These are phyloP conservation scores for Tolypocladium pustulatum DNA, from an alignment of 2,329 filamentous ascomycete genomes.

Conservation along the genomic window DNA sequence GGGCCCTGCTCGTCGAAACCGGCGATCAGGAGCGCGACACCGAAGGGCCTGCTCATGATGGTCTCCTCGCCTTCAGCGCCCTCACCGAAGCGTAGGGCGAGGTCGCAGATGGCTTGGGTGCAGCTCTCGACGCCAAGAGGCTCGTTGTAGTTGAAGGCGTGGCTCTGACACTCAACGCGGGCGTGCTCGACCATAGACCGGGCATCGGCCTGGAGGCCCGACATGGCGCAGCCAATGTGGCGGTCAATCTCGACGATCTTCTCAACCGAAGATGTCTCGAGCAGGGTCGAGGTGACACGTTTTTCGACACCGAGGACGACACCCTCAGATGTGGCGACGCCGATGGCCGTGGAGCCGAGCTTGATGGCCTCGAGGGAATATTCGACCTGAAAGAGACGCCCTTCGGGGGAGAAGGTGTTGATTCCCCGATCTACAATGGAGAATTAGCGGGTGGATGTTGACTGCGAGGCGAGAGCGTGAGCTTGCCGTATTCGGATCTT, in stretches of 20 bases:
- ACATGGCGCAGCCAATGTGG: slow-evolving; percentile 99
- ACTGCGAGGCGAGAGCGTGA: slow-evolving; percentile 8
- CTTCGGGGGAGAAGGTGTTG: slow-evolving; percentile 99
- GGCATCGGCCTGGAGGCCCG: slow-evolving; percentile 91
- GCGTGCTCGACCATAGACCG: slow-evolving; percentile 98
- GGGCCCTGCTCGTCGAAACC: slow-evolving; percentile 96
- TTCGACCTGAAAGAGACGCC: slow-evolving; percentile 99
- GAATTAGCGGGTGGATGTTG: slow-evolving; percentile 8
- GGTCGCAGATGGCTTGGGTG: slow-evolving; percentile 96
- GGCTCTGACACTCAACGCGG: slow-evolving; percentile 92
- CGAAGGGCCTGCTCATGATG: slow-evolving; percentile 96
- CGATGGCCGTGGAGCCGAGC: slow-evolving; percentile 95
- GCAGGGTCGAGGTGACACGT: slow-evolving; percentile 92
- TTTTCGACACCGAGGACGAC: slow-evolving; percentile 98
- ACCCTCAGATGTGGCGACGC: slow-evolving; percentile 88
- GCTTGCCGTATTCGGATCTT: slow-evolving; percentile 97
- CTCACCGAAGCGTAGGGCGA: slow-evolving; percentile 93
- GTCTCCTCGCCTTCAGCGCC: slow-evolving; percentile 96
- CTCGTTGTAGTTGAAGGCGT: slow-evolving; percentile 97
- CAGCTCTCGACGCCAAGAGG: slow-evolving; percentile 91
- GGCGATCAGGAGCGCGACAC: slow-evolving; percentile 90
- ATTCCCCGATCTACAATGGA: slow-evolving; percentile 76
- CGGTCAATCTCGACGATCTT: slow-evolving; percentile 99
- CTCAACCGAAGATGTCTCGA: slow-evolving; percentile 95
- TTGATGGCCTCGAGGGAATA: slow-evolving; percentile 99